These are phyloP conservation scores for Tulasnella sp. DNA, from an alignment of 768 basidiomycete genomes.

Conservation along the genomic window DNA sequence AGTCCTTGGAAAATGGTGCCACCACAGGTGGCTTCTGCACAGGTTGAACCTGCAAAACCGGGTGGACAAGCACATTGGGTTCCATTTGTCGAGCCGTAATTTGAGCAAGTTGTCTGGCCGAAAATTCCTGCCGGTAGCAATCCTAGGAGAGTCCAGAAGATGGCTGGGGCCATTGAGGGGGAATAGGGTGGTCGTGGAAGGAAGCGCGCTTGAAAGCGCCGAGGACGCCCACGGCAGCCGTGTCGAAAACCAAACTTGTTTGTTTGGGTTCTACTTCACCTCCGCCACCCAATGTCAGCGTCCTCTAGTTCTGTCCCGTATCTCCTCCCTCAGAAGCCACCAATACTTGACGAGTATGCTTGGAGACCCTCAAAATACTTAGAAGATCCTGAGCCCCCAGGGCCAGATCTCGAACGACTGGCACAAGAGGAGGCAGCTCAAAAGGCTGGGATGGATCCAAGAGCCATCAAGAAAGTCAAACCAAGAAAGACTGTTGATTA, in stretches of 20 bases:
- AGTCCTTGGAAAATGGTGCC: conserved; percentile 76
- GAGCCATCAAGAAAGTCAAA: conserved; percentile 82
- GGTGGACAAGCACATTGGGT: conserved; percentile 70
- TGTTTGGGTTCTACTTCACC: neutral
- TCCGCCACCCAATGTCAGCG: neutral
- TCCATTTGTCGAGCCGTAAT: conserved; percentile 60
- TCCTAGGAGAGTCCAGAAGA: neutral
- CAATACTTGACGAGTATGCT: conserved; percentile 28
- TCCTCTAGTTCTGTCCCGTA: conserved; percentile 6
- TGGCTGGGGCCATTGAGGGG: neutral
- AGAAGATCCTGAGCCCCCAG: conserved; percentile 61
- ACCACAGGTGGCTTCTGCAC: conserved; percentile 69
- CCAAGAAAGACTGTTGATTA: conserved; percentile 95
- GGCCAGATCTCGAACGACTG: conserved; percentile 71
- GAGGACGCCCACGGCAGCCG: neutral
- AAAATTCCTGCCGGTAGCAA: neutral
- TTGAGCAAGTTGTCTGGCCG: conserved; percentile 51
- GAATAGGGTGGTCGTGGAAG: neutral
- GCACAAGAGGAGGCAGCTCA: conserved; percentile 75
- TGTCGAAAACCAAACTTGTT: neutral
- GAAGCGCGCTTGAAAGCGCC: neutral
- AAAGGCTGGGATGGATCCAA: conserved; percentile 65
- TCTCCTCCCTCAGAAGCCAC: conserved; percentile 11
- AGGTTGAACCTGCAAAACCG: conserved; percentile 72
- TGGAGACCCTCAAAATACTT: conserved; percentile 75